phyloP scores from a whole-genome alignment of 1,284 basidiomycete species.

The Cryptococcus hybrid region DNA sequence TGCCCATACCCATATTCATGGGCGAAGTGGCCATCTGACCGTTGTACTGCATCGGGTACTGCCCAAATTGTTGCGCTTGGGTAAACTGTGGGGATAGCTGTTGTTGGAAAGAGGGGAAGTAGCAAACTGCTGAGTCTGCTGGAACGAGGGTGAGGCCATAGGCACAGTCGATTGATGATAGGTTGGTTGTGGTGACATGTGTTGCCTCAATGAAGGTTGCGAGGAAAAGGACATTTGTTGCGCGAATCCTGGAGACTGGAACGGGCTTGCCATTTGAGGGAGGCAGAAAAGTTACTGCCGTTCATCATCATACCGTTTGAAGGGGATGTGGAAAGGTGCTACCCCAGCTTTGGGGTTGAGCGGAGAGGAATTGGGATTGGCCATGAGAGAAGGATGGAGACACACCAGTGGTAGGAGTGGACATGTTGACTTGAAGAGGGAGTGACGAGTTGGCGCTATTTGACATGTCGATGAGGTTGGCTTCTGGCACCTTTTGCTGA shows the following conservation, averaged over 20 bases:
- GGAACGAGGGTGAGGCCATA: background rate
- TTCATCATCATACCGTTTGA: background rate
- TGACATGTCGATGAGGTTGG: constrained; percentile 27
- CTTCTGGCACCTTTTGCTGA: constrained; percentile 4
- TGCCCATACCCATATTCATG: background rate
- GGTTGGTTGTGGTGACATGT: background rate
- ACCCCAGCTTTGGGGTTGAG: constrained; percentile 1
- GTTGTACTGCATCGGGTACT: background rate
- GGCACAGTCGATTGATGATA: background rate
- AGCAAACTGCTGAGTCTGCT: background rate
- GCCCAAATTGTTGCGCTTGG: background rate
- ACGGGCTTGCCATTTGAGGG: background rate
- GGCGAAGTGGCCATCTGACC: background rate
- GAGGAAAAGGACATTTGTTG: background rate
- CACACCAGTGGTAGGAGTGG: background rate
- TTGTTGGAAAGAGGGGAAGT: background rate
- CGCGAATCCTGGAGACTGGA: background rate
- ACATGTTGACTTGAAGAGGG: constrained; percentile 34
- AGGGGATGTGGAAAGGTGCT: background rate
- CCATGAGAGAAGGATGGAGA: background rate
- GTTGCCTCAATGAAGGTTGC: background rate
- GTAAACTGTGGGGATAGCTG: background rate
- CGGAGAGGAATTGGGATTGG: constrained; percentile 3
- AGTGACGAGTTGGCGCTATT: constrained; percentile 22
- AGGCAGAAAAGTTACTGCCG: background rate